Evolutionary conservation across 1,139 yeast species (phyloP).

Genomic region (Insectozyma bohioensis): DNA sequence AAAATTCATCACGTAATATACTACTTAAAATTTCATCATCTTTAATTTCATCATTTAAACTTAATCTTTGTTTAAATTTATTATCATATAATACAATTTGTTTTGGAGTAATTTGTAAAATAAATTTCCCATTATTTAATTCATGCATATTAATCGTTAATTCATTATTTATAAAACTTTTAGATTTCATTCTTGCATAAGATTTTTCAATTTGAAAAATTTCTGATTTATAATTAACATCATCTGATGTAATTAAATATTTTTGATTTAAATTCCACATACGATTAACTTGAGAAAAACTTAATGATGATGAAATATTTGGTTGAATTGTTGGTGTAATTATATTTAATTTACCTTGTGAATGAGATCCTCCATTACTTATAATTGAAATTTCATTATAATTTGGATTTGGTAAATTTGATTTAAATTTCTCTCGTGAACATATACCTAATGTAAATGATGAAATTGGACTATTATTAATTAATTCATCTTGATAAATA

Average conservation of each 20-base stretch:
- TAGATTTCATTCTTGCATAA: conserved; percentile 62
- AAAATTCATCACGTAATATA: conserved; percentile 48
- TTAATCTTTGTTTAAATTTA: conserved; percentile 48
- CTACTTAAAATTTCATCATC: conserved; percentile 54
- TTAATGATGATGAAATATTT: conserved; percentile 62
- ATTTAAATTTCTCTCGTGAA: conserved; percentile 53
- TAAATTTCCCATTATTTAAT: conserved; percentile 56
- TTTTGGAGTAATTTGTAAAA: conserved; percentile 73
- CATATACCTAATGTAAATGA: conserved; percentile 66
- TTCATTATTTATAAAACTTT: conserved; percentile 63
- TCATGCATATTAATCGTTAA: conserved; percentile 69
- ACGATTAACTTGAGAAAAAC: conserved; percentile 72
- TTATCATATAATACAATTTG: conserved; percentile 66
- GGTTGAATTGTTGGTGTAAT: conserved; percentile 68
- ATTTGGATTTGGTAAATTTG: conserved; percentile 70
- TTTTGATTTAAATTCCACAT: conserved; percentile 64
- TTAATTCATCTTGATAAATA: conserved; percentile 51
- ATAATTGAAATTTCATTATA: conserved; percentile 64
- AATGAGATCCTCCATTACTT: conserved; percentile 67
- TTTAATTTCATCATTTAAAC: conserved; percentile 37
- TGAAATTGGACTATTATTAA: conserved; percentile 75
- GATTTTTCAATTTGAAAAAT: conserved; percentile 69
- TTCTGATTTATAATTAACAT: conserved; percentile 61
- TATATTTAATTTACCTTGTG: conserved; percentile 56
- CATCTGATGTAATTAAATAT: conserved; percentile 75